A percentile compares a stretch with the other conserved stretches of the same genome.
These are phyloP conservation scores for Penicillium oxalicum DNA, from an alignment of 2,329 filamentous ascomycete species.

Conservation along the genomic window DNA sequence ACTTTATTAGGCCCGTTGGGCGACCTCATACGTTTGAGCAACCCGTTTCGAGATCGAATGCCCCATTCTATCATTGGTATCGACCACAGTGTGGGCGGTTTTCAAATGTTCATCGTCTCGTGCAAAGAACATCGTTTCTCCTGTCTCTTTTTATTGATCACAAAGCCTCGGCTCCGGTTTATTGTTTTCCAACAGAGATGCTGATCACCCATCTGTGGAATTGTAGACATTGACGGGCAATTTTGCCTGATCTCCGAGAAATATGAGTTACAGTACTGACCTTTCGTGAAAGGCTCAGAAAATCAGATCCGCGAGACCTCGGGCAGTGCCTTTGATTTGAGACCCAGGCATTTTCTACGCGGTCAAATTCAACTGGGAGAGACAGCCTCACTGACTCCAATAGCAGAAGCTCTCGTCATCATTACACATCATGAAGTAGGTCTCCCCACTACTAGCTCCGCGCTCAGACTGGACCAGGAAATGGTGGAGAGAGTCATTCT, in stretches of 20 bases:
- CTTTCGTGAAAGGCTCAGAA: conserved; percentile 5
- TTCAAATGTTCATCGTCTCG: not conserved
- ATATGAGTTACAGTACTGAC: conserved; percentile 3
- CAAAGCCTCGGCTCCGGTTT: too few relatives aligned
- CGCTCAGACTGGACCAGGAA: not conserved
- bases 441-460: too few relatives aligned
- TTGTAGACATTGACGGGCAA: too few relatives aligned
- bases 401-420: conserved; percentile 17
- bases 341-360: conserved; percentile 12
- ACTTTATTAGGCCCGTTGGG: not conserved
- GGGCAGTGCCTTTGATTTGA: conserved; percentile 7
- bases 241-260: conserved; percentile 6
- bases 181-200: too few relatives aligned
- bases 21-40: not conserved
- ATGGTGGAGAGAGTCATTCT: conserved; percentile 16
- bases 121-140: too few relatives aligned
- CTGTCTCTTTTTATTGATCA: too few relatives aligned
- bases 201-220: conserved; percentile 50
- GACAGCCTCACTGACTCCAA: conserved; percentile 1
- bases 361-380: conserved; percentile 5
- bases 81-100: not conserved
- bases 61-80: not conserved
- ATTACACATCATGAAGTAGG: conserved; percentile 12
- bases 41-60: not conserved
- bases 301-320: conserved; percentile 11